A percentile compares a stretch with the other conserved stretches of the same genome.
Conservation (phyloP, 1,284 basidiomycete genomes). For the Crucibulum parvulum region DNA sequence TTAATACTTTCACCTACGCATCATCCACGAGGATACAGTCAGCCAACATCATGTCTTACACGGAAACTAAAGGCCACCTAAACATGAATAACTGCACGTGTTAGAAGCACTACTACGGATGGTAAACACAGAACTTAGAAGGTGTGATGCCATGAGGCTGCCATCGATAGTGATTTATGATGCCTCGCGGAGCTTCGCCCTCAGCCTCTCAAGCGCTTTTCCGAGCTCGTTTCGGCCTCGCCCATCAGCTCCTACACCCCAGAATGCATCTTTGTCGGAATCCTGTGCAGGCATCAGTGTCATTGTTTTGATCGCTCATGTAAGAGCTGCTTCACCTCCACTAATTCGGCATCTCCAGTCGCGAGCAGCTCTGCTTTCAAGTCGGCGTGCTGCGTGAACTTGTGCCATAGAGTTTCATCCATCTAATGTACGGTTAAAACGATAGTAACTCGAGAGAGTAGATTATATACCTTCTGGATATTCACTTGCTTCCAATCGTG, state of each 20-base stretch:
- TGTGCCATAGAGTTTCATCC: slow-evolving; percentile 63
- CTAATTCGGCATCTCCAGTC: slow-evolving; percentile 64
- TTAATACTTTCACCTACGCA: slow-evolving; percentile 5
- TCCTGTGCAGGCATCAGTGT: slow-evolving; percentile 43
- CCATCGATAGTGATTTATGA: slow-evolving; percentile 19
- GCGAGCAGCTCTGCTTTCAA: slow-evolving; percentile 59
- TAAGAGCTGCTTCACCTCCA: slow-evolving; percentile 53
- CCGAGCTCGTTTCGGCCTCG: slow-evolving; percentile 75
- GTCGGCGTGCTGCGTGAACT: slow-evolving; percentile 68
- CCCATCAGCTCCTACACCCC: slow-evolving; percentile 68
- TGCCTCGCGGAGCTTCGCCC: slow-evolving; percentile 51
- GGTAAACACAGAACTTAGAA: slow-evolving; percentile 17
- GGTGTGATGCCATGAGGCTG: slow-evolving; percentile 22
- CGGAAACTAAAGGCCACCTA: slow-evolving; percentile 1
- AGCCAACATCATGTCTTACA: slow-evolving; percentile 3
- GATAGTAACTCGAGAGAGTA: not conserved
- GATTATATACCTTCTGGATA: slow-evolving; percentile 54
- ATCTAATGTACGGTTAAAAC: slow-evolving; percentile 48
- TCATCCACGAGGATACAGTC: slow-evolving; percentile 2
- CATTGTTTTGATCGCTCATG: not conserved
- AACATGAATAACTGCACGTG: slow-evolving; percentile 19
- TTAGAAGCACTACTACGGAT: slow-evolving; percentile 16
- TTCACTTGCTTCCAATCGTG: slow-evolving; percentile 70
- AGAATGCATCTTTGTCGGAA: slow-evolving; percentile 72
- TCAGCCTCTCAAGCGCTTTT: slow-evolving; percentile 66